phyloP scores from a whole-genome alignment of 345 rosid species.

The Ceriops decandra region DNA sequence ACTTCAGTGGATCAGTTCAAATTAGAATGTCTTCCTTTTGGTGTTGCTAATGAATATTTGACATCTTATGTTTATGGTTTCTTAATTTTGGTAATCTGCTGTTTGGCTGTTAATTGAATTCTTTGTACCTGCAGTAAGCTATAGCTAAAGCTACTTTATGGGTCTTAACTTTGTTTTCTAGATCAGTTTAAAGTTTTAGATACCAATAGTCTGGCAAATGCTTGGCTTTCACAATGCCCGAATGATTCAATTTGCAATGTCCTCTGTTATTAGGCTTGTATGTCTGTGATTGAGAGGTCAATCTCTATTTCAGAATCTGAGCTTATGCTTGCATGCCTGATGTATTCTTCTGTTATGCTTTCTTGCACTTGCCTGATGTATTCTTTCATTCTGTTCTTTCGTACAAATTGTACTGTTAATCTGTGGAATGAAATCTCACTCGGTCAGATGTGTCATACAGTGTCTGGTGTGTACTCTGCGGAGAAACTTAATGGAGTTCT shows the following conservation, averaged over 20 bases:
- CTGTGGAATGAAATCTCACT: background rate
- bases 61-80: background rate
- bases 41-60: too few relatives aligned
- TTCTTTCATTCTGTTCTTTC: background rate
- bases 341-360: background rate
- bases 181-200: background rate
- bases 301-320: background rate
- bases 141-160: background rate
- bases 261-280: background rate
- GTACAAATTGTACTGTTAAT: background rate
- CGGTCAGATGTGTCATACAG: slow-evolving; percentile 36
- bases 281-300: background rate
- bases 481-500: slow-evolving; percentile 68
- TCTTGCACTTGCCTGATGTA: background rate
- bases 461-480: slow-evolving; percentile 86
- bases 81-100: background rate
- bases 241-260: background rate
- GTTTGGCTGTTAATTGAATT: background rate
- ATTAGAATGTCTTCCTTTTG: too few relatives aligned
- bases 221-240: background rate
- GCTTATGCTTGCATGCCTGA: background rate
- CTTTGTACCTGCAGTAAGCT: too few relatives aligned
- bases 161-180: background rate
- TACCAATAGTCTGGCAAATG: background rate
- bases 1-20: too few relatives aligned